Evolutionary conservation across 352 stramenopile species (phyloP), one percentile per base, ranked within the genome.

Genomic region (Blastocystis sp.): DNA sequence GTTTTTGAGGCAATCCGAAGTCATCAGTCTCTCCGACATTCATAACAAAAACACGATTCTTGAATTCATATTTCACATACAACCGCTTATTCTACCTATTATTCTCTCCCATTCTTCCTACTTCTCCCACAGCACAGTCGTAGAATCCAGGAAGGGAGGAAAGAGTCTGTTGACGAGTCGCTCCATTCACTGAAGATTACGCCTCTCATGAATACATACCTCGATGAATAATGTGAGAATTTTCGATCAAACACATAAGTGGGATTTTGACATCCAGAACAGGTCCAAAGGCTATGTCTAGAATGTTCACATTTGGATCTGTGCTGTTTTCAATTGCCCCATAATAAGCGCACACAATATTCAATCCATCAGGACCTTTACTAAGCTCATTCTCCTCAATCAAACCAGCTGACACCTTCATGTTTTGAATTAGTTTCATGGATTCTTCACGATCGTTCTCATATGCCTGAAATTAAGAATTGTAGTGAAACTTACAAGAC

Each of bases 191-290:
- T 81, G 48, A 22, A 0, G 19, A 33, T 81, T 15, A 81, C 5
- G 9, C 9, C 5, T 5, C 33, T 0, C 0, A 1, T 4, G 19
- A 1, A 40, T 15, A 27, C 3, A 24, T 24, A 81, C 70, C 48
- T 81, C 70, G 70, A 42, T 70, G 60, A 35, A 54, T 81, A 6
- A 81, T 81, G 24, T 81, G 37, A 17, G 70, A 81, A 60, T 81
- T 54, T 27, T 58, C 48, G 27, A 81, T 81, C n/a, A 58, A 56
- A 60, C 37, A 58, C 22, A 60, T 54, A 24, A 81, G 37, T 9
- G 70, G 70, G 44, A 81, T 81, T 11, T 54, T 60, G n/a, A 81
- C 70, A 33, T 81, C 70, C 11, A 81, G 22, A 9, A 81, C 48
- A 19, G 48, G 70, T n/a, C 70, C 70, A 13, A 64, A 64, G 30